These are phyloP conservation scores for Euclidium syriacum DNA, from an alignment of 345 rosid species.

Conservation along the genomic window DNA sequence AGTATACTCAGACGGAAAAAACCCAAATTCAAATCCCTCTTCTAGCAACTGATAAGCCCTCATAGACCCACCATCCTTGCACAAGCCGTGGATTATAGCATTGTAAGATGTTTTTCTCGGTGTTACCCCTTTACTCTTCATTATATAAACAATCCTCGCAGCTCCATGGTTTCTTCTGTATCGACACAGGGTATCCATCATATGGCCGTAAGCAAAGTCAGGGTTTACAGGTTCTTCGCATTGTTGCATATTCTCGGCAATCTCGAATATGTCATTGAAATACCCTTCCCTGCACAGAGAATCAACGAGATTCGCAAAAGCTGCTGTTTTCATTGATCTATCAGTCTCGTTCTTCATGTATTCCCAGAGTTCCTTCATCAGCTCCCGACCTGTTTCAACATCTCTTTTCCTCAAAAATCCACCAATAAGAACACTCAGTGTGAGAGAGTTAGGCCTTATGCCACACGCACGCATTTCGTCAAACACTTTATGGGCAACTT, in stretches of 20 bases:
- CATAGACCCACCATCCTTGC: slow-evolving; percentile 64
- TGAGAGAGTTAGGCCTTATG: slow-evolving; percentile 48
- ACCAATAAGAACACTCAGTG: slow-evolving; percentile 53
- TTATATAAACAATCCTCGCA: slow-evolving; percentile 68
- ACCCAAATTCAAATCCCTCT: slow-evolving; percentile 62
- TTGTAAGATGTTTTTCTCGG: slow-evolving; percentile 65
- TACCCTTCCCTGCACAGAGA: slow-evolving; percentile 66
- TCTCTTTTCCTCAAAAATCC: slow-evolving; percentile 54
- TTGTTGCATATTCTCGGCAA: slow-evolving; percentile 68
- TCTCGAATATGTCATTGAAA: slow-evolving; percentile 52
- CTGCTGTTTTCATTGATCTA: slow-evolving; percentile 40
- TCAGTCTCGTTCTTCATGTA: slow-evolving; percentile 47
- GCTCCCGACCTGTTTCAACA: slow-evolving; percentile 33
- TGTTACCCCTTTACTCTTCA: slow-evolving; percentile 53
- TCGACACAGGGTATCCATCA: slow-evolving; percentile 71
- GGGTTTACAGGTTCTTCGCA: slow-evolving; percentile 39
- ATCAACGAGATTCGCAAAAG: slow-evolving; percentile 63
- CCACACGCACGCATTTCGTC: slow-evolving; percentile 62
- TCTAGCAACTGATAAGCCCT: slow-evolving; percentile 79
- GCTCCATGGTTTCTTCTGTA: slow-evolving; percentile 65
- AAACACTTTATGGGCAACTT: slow-evolving; percentile 51
- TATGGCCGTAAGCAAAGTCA: slow-evolving; percentile 59
- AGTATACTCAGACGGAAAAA: slow-evolving; percentile 64
- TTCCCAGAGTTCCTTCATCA: slow-evolving; percentile 60
- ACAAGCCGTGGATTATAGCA: slow-evolving; percentile 69